Conservation (phyloP, 1,284 basidiomycete genomes). For the Cutaneotrichosporon sp. region DNA sequence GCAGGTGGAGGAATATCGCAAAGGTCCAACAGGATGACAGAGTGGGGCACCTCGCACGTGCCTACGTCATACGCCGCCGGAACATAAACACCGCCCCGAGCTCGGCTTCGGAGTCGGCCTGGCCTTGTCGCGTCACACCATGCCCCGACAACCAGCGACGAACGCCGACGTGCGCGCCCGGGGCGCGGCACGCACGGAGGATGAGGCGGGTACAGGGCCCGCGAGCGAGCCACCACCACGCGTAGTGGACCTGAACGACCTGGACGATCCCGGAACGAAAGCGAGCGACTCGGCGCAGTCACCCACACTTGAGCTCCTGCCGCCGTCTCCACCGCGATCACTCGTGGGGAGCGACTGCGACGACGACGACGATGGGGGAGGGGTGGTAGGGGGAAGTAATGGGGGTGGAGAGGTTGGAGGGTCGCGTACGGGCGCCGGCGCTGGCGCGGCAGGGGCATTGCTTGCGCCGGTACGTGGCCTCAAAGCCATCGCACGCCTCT, state of each 20-base stretch:
- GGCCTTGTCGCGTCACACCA: too few relatives aligned
- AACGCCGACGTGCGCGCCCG: too few relatives aligned
- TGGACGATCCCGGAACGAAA: background rate
- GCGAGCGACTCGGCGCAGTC: background rate
- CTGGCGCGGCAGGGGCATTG: background rate
- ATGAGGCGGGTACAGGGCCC: too few relatives aligned
- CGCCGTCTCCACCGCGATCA: background rate
- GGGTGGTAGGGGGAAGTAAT: background rate
- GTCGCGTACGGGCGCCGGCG: too few relatives aligned
- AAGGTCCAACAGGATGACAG: background rate
- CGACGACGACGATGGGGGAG: background rate
- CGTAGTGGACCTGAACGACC: too few relatives aligned
- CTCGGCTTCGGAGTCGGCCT: too few relatives aligned
- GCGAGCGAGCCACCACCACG: too few relatives aligned
- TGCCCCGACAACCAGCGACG: too few relatives aligned
- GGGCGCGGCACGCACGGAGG: too few relatives aligned
- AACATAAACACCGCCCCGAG: too few relatives aligned
- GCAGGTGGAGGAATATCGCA: background rate
- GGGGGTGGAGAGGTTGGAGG: too few relatives aligned
- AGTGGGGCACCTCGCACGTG: background rate
- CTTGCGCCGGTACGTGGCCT: conserved; percentile 2
- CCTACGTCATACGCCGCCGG: too few relatives aligned
- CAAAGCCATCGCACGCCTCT: conserved; percentile 10
- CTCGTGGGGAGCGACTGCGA: background rate
- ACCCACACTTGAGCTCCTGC: background rate